Conservation (phyloP, 805 yeast species). For the Yarrowia osloensis region DNA sequence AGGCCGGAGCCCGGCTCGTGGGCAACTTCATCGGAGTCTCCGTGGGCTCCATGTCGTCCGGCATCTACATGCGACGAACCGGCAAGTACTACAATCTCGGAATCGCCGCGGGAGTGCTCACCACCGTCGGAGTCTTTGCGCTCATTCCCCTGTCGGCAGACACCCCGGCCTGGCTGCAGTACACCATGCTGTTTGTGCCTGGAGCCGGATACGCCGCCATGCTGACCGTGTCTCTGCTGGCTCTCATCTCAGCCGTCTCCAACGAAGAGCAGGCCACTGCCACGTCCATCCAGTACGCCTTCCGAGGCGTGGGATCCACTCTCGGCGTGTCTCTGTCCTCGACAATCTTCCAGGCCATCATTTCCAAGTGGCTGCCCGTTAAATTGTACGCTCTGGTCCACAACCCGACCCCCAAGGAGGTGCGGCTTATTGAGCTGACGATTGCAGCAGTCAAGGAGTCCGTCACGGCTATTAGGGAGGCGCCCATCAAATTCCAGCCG, state of each 20-base stretch:
- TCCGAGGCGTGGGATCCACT: slow-evolving; percentile 84
- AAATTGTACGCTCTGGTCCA: slow-evolving; percentile 6
- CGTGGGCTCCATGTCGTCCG: slow-evolving; percentile 65
- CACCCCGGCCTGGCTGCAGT: slow-evolving; percentile 45
- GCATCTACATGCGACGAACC: slow-evolving; percentile 64
- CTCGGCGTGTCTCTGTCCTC: slow-evolving; percentile 73
- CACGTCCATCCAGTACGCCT: slow-evolving; percentile 87
- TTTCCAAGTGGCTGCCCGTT: slow-evolving; percentile 41
- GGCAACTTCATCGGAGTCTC: slow-evolving; percentile 68
- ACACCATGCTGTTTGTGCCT: slow-evolving; percentile 50
- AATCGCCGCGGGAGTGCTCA: slow-evolving; percentile 46
- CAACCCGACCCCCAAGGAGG: slow-evolving; percentile 6
- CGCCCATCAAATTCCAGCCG: slow-evolving; percentile 50
- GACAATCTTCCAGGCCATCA: slow-evolving; percentile 60
- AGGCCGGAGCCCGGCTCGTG: slow-evolving; percentile 55
- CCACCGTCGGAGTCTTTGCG: slow-evolving; percentile 52
- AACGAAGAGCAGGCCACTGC: slow-evolving; percentile 74
- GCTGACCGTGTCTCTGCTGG: slow-evolving; percentile 69
- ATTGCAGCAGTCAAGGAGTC: slow-evolving; percentile 51
- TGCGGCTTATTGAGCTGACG: neutral
- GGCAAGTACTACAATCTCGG: slow-evolving; percentile 62
- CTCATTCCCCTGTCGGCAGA: slow-evolving; percentile 38
- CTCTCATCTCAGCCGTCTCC: slow-evolving; percentile 76
- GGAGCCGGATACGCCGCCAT: slow-evolving; percentile 69
- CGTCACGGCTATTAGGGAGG: slow-evolving; percentile 52